Base-by-base conservation (phyloP, 1,284 basidiomycete species). In the Vanrija sp. region DNA sequence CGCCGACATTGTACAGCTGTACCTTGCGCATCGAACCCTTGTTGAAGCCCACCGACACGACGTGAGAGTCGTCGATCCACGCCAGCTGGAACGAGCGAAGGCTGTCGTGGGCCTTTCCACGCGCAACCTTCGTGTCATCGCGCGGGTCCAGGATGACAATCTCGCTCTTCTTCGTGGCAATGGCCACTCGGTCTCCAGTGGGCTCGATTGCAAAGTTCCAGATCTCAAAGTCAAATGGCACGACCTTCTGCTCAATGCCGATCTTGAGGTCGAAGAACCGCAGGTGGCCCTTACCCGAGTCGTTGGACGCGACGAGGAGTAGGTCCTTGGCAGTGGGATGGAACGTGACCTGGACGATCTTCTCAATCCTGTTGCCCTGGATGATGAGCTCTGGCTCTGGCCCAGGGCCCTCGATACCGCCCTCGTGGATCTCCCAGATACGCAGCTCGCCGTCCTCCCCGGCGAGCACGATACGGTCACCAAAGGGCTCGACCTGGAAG, bases 1-100 rank as follows among this genome's bases (percentile, higher is more conserved):
- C 47, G 0, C 55, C 38, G 22, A 77, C 44, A 1, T 51, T 10
- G 63, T 77, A 76, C 7, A 79, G 62, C 43, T 74, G 69, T 43
- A 80, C 65, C 51, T 79, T 75, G 31, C 79, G 67, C 49, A 71
- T 68, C 2, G 78, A 78, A 1, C 75, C 71, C 12, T 66, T 58
- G 8, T 69, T 69, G 59, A 79, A 79, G 16, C 79, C 79, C 24
- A 76, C 68, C 5, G 69, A 68, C 22, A 78, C 51, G 18, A 80
- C 42, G 50, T 77, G 71, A 0, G 44, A 46, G 1, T 63, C 58
- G 50, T 75, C 71, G 3, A 77, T 61, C 78, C 78, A 80, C 10
- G 68, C 61, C 19, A 78, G 61, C 53, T 77, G 74, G 55, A 76
- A 75, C 0, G 74, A 68, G 7, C 78, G 66, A 6, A 75, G 64